Evolutionary conservation across 768 basidiomycete genomes (phyloP).

Genomic region (Terana coerulea): DNA sequence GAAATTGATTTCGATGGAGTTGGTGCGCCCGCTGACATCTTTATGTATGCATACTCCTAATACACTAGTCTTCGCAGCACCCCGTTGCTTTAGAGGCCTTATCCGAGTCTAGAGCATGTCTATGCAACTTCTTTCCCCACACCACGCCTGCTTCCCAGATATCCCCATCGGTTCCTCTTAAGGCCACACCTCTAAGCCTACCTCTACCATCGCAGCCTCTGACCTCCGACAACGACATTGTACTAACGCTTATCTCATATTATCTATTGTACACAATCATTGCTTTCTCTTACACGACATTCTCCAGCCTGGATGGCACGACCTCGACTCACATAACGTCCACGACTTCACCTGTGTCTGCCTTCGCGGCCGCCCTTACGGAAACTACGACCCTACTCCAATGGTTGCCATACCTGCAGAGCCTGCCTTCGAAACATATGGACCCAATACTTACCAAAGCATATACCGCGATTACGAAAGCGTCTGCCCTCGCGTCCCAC

Average conservation of each 20-base stretch:
- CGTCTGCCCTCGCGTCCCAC: slow-evolving; percentile 25
- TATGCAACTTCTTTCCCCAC: slow-evolving; percentile 30
- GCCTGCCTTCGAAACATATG: slow-evolving; percentile 47
- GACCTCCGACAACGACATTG: slow-evolving; percentile 24
- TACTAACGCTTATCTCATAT: slow-evolving; percentile 55
- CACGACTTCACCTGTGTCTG: slow-evolving; percentile 11
- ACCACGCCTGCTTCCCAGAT: neutral
- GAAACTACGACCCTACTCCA: slow-evolving; percentile 36
- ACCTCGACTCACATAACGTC: neutral
- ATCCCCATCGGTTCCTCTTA: neutral
- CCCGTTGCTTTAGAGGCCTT: slow-evolving; percentile 46
- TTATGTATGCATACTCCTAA: neutral
- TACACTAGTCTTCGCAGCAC: slow-evolving; percentile 36
- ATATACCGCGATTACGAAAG: slow-evolving; percentile 48
- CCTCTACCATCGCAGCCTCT: slow-evolving; percentile 39
- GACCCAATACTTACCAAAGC: slow-evolving; percentile 57
- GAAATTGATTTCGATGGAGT: slow-evolving; percentile 63
- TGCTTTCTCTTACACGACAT: slow-evolving; percentile 30
- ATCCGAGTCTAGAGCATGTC: slow-evolving; percentile 40
- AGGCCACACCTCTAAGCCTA: slow-evolving; percentile 19
- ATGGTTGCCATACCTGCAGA: slow-evolving; percentile 47
- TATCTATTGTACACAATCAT: slow-evolving; percentile 55
- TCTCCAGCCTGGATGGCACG: slow-evolving; percentile 5
- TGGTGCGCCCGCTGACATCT: slow-evolving; percentile 47
- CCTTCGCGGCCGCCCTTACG: slow-evolving; percentile 31